Base-by-base conservation (phyloP, 2,329 filamentous ascomycete genomes). In the Aureobasidium sp. region DNA sequence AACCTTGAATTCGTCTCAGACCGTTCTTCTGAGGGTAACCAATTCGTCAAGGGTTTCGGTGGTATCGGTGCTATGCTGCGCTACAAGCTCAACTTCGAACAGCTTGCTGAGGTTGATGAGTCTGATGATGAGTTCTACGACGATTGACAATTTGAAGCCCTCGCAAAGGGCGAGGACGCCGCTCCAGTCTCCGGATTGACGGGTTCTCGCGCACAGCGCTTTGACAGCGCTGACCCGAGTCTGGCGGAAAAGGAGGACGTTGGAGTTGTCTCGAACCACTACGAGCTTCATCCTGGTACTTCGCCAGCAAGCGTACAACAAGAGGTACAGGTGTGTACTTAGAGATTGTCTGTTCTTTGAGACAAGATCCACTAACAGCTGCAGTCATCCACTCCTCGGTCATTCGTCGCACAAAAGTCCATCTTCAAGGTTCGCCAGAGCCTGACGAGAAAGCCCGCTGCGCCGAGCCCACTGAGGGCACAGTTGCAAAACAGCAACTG, bases 31-130 rank as follows among this genome's bases (percentile, higher is more conserved):
- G 94, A 99, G 80, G 94, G 94, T 75, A 99, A 99, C 80, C 94
- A 99, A 82, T 99, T 99, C 79, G 94, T 99, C 72, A 97, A 97
- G 82, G 94, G 94, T 67, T 99, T 99, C 74, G 94, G 94, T 87
- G 94, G 94, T 73, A 96, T 99, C 70, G 94, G 94, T 69, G 93
- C 93, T 67, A 88, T 99, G 72, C 86, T 99, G 74, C 91, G 94
- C 70, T 99, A 99, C 87, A 97, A 97, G 83, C 91, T 99, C 83
- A 99, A 99, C 83, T 99, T 99, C 80, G 95, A 99, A 80, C 95
- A 99, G 79, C 84, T 99, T 77, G 89, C 88, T 77, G 94, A 97
- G 76, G 83, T 89, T 73, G 86, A 89, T 73, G 92, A 96, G 76
- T 77, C 80, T 65, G 79, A 81, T 68, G 79, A 81, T 69, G 93